Conservation (phyloP, 2,329 filamentous ascomycete genomes). For the Calonectria pteridis region DNA sequence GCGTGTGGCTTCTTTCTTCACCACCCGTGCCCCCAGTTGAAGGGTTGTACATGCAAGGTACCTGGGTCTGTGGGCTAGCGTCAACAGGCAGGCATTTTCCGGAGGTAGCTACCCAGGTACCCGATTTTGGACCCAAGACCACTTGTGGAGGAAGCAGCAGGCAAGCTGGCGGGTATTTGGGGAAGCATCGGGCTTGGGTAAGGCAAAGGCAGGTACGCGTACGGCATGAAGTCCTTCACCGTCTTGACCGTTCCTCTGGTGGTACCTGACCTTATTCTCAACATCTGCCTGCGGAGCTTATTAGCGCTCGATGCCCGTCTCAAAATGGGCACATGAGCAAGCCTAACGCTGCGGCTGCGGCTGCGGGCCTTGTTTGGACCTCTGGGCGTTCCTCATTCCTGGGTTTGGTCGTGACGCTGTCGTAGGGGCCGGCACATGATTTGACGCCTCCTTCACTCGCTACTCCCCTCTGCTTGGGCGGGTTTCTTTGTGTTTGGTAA, state of each 20-base stretch:
- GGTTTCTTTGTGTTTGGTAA: not conserved
- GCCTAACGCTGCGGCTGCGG: conserved; percentile 56
- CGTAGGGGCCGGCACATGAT: conserved; percentile 10
- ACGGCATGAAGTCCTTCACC: conserved; percentile 11
- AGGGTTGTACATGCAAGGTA: conserved; percentile 4
- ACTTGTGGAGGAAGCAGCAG: conserved; percentile 17
- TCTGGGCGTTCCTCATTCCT: conserved; percentile 36
- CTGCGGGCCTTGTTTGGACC: conserved; percentile 49
- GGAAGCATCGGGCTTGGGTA: conserved; percentile 14
- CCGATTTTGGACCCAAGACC: conserved; percentile 14
- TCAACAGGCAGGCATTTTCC: conserved; percentile 8
- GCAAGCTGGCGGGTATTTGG: conserved; percentile 18
- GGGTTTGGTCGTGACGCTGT: conserved; percentile 23
- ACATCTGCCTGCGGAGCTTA: conserved; percentile 53
- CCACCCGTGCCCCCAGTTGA: not conserved
- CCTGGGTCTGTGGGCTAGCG: conserved; percentile 1
- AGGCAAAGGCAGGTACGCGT: conserved; percentile 19
- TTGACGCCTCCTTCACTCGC: not conserved
- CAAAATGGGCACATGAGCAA: conserved; percentile 62
- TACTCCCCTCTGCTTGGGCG: not conserved
- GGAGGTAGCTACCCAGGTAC: conserved; percentile 14
- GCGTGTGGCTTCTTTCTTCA: not conserved
- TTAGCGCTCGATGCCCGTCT: conserved; percentile 57
- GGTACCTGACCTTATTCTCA: conserved; percentile 36
- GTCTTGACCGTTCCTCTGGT: conserved; percentile 22